These are phyloP conservation scores for Cryptococcus floricola DNA, from an alignment of 1,284 basidiomycete genomes.

Conservation along the genomic window DNA sequence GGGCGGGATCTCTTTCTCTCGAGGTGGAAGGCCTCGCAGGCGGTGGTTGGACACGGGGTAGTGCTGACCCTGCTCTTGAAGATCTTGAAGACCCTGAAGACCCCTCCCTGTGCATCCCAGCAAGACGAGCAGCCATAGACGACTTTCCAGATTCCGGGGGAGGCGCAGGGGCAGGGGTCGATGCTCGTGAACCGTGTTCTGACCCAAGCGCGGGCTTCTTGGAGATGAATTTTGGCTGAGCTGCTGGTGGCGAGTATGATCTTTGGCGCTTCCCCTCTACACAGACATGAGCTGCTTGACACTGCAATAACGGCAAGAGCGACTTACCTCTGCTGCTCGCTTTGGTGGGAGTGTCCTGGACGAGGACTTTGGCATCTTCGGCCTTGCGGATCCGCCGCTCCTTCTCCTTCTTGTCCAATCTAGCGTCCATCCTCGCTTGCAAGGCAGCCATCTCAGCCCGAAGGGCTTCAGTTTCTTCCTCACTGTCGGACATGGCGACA, in stretches of 20 bases:
- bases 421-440: slow-evolving; percentile 19
- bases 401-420: slow-evolving; percentile 17
- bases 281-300: background rate
- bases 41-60: too few species aligned
- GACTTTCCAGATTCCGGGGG: slow-evolving; percentile 59
- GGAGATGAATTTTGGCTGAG: background rate
- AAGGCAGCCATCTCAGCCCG: slow-evolving; percentile 40
- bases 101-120: too few species aligned
- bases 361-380: slow-evolving; percentile 29
- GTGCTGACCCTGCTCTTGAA: too few species aligned
- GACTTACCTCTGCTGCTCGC: slow-evolving; percentile 8
- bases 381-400: slow-evolving; percentile 13
- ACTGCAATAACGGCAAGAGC: too few species aligned
- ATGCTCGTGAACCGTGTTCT: slow-evolving; percentile 60
- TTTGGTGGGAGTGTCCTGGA: slow-evolving; percentile 34
- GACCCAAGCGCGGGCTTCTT: slow-evolving; percentile 3
- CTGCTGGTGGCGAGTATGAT: background rate
- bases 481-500: background rate
- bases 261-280: background rate
- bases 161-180: slow-evolving; percentile 63
- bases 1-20: too few species aligned
- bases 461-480: slow-evolving; percentile 15
- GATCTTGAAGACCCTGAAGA: too few species aligned
- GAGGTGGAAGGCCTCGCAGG: too few species aligned
- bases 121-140: too few species aligned